phyloP scores from a whole-genome alignment of 2,329 filamentous ascomycete species.

The Clarireedia sp. region DNA sequence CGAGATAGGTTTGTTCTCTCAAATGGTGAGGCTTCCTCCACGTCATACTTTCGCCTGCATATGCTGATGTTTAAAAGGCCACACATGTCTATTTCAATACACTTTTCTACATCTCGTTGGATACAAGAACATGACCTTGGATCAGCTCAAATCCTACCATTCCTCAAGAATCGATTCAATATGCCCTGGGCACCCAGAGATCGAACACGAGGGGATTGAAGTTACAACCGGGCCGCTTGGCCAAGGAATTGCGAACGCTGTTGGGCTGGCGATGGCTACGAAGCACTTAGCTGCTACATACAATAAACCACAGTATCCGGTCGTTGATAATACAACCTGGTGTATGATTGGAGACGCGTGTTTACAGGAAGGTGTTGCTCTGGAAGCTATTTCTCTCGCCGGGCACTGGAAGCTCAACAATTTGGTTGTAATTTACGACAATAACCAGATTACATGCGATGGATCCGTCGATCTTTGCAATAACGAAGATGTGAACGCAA shows the following conservation, averaged over 20 bases:
- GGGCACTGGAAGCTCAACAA: conserved; percentile 42
- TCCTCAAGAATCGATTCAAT: conserved; percentile 29
- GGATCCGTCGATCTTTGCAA: conserved; percentile 39
- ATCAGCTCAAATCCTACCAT: conserved; percentile 41
- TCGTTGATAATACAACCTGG: conserved; percentile 39
- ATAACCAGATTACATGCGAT: conserved; percentile 44
- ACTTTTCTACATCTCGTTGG: conserved; percentile 38
- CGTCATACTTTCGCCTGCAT: not conserved
- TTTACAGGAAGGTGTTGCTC: conserved; percentile 41
- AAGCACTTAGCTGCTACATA: conserved; percentile 40
- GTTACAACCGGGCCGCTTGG: conserved; percentile 45
- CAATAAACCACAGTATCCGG: conserved; percentile 36
- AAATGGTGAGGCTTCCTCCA: conserved; percentile 29
- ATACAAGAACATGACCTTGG: conserved; percentile 39
- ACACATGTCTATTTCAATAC: conserved; percentile 40
- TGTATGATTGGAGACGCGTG: conserved; percentile 45
- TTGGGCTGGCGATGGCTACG: conserved; percentile 42
- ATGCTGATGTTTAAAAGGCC: conserved; percentile 26
- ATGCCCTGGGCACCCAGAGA: conserved; percentile 41
- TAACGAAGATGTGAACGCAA: conserved; percentile 41
- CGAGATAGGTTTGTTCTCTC: conserved; percentile 38
- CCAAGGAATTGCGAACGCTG: conserved; percentile 43
- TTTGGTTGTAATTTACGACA: conserved; percentile 43
- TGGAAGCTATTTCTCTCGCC: conserved; percentile 42
- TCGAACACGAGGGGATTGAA: conserved; percentile 42